Base-by-base conservation (phyloP, 352 stramenopile genomes). In the Aphanomyces euteiches region DNA sequence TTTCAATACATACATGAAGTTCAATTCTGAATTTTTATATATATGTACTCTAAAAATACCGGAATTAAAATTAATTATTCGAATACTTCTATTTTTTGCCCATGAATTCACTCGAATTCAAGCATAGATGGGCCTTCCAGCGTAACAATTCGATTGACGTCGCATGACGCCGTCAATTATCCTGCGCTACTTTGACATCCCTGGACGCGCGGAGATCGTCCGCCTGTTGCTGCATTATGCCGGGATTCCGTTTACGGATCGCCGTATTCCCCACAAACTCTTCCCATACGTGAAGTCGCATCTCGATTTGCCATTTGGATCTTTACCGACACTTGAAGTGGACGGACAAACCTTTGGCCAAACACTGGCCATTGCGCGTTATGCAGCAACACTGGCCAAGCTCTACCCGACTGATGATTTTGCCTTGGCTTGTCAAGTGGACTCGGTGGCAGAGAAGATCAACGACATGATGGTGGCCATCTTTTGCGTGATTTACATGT, bases 331-430 rank as follows among this genome's bases (percentile, higher is more conserved):
- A 8, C 53, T 92, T n/a, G 76, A 83, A 56, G 78, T 91, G 6
- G 74, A 87, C 45, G 80, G 79, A 4, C 72, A 76, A 3, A 73
- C 57, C 12, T 86, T 80, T 39, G 58, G 79, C 13, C 82, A 90
- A 65, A 88, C 77, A 45, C 85, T 88, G 67, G 77, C 79, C 17
- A 85, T 89, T 64, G 75, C 74, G 8, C 75, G 77, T 10, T 92
- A 88, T 63, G 81, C 81, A 5, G 80, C 79, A 34, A 81, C 74
- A 41, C 59, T 89, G 12, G 56, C 38, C n/a, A 78, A 79, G 21
- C 60, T 88, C 7, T 89, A 85, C 75, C 80, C 81, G 13, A 19
- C 2, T 8, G 37, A 71, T 2, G 79, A 86, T 40, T 56, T 76
- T 5, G 36, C 79, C 1, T 64, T 84, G 43, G 75, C 66, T 4